Base-by-base conservation (phyloP, 305 asterid genomes). In the Plantago lanceolata region DNA sequence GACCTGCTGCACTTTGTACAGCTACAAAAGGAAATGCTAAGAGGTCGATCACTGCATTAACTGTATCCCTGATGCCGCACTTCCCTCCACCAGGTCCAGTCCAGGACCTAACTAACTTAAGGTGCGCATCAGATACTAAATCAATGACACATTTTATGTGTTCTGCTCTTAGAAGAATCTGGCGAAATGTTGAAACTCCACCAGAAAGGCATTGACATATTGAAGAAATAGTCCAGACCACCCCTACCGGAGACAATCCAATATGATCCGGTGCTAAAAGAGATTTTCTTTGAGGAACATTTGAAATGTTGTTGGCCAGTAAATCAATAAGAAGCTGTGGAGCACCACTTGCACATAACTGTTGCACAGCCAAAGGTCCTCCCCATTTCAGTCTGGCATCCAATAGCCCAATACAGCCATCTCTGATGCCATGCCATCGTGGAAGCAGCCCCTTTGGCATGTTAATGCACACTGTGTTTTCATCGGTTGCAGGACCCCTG, bases 301-400 rank as follows among this genome's bases (percentile, higher is more conserved):
- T 82, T 45, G 79, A 55, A 44, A 47, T 65, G 65, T 78, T 82
- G 76, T 79, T 81, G 48, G 91, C 84, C 80, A 94, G 82, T 71
- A 90, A 80, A 78, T 90, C 97, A 72, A 85, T 76, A 66, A 94
- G 91, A 79, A 90, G 87, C 77, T 90, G 97, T 9, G 99, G 97
- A 62, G 89, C 83, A 69, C 97, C 91, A 71, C 96, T 86, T 48
- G 96, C 97, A 79, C 96, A 94, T 70, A 89, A 77, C 71, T 94
- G 97, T 69, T 94, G 97, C 73, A 90, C 95, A 73, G 99, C 96
- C 75, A 90, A 66, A 68, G 97, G 96, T 52, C 99, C 99, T 76
- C 97, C 99, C 96, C 95, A 86, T 78, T 79, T 88, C 76, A 94
- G 72, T 74, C 96, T 82, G 70, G 93, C 79, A 71, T 88, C 93